Conservation (phyloP, 148 eudicot species). For the Cornus controversa region DNA sequence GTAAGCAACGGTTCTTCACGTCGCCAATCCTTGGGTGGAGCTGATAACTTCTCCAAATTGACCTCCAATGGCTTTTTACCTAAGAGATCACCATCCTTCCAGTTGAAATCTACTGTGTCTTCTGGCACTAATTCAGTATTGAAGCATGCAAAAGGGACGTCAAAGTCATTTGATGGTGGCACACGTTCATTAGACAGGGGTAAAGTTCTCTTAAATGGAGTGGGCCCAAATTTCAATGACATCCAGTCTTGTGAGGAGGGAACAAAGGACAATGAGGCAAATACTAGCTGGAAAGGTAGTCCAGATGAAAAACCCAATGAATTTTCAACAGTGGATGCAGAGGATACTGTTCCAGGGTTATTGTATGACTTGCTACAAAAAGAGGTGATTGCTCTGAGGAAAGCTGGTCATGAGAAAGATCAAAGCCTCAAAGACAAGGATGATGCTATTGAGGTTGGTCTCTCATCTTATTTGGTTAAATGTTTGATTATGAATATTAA, state of each 20-base stretch:
- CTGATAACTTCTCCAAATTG: slow-evolving; percentile 57
- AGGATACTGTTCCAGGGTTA: slow-evolving; percentile 78
- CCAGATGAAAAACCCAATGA: slow-evolving; percentile 72
- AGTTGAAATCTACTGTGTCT: slow-evolving; percentile 42
- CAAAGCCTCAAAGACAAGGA: slow-evolving; percentile 98
- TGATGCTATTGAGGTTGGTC: slow-evolving; percentile 87
- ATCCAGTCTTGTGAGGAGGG: slow-evolving; percentile 59
- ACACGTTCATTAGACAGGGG: slow-evolving; percentile 79
- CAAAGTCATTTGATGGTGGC: slow-evolving; percentile 76
- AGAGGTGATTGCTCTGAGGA: slow-evolving; percentile 87
- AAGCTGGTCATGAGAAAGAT: slow-evolving; percentile 90
- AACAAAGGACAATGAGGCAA: slow-evolving; percentile 53
- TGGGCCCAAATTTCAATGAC: slow-evolving; percentile 46
- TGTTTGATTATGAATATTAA: background rate
- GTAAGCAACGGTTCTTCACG: slow-evolving; percentile 58
- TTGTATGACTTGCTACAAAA: slow-evolving; percentile 90
- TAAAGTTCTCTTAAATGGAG: slow-evolving; percentile 64
- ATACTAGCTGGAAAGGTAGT: slow-evolving; percentile 49
- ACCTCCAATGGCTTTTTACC: slow-evolving; percentile 70
- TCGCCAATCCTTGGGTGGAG: slow-evolving; percentile 71
- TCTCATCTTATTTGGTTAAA: slow-evolving; percentile 5
- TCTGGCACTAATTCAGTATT: slow-evolving; percentile 58
- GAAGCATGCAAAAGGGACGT: slow-evolving; percentile 78
- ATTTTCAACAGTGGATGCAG: slow-evolving; percentile 44
- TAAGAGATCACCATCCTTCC: slow-evolving; percentile 69